Conservation (phyloP, 139 green algal genomes). For the Mesostigma viride region DNA sequence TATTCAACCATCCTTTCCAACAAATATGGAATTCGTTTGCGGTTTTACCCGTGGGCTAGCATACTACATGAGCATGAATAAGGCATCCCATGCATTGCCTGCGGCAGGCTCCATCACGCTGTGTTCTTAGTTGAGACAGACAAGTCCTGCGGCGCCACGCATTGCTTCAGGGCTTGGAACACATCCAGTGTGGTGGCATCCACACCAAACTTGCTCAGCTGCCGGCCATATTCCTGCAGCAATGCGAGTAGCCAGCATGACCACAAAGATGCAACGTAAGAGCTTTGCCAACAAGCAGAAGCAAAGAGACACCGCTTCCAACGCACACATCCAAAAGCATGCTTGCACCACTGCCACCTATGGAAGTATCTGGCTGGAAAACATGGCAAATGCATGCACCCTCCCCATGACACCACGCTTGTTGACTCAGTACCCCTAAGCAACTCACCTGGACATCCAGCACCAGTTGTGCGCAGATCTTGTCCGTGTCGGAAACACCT, state of each 20-base stretch:
- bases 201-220: slow-evolving; percentile 38
- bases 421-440: slow-evolving; percentile 5
- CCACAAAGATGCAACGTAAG: slow-evolving; percentile 33
- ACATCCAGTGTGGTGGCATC: neutral
- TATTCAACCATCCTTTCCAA: too few species aligned
- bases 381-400: too few species aligned
- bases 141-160: slow-evolving; percentile 13
- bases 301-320: neutral
- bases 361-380: neutral
- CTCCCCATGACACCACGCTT: too few species aligned
- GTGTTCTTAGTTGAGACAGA: too few species aligned
- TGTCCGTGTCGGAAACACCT: slow-evolving; percentile 69
- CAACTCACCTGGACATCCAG: slow-evolving; percentile 29
- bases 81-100: too few species aligned
- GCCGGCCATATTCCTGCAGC: slow-evolving; percentile 46
- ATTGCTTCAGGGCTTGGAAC: slow-evolving; percentile 19
- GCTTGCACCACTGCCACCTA: neutral
- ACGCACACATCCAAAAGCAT: neutral
- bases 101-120: too few species aligned
- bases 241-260: slow-evolving; percentile 51
- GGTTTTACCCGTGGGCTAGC: too few species aligned
- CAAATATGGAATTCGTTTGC: too few species aligned
- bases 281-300: neutral
- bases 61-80: too few species aligned
- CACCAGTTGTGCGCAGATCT: slow-evolving; percentile 56